A percentile compares a stretch with the other conserved stretches of the same genome.
Evolutionary conservation across 2,329 filamentous ascomycete species (phyloP).

Genomic region (Diaporthe vaccinii): DNA sequence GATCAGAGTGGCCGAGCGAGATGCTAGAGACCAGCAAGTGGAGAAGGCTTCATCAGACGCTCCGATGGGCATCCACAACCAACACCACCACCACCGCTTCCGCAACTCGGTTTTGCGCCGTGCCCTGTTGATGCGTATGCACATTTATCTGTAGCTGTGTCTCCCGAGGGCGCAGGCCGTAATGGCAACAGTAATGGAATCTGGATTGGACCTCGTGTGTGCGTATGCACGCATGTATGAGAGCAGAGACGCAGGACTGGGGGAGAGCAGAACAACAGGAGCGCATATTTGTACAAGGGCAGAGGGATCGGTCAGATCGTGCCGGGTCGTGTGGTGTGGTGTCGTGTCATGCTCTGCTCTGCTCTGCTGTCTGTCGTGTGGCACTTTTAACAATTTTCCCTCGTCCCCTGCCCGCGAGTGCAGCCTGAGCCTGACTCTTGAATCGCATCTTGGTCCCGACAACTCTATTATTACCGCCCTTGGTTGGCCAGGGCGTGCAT

Average conservation of each 20-base stretch:
- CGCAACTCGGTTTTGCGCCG: conserved; percentile 39
- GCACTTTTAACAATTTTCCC: conserved; percentile 1
- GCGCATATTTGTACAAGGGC: conserved; percentile 4
- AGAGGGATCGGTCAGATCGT: conserved; percentile 16
- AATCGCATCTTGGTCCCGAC: conserved; percentile 31
- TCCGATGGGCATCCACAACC: conserved; percentile 35
- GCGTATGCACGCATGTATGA: neutral
- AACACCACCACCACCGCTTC: conserved; percentile 32
- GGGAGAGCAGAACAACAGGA: neutral
- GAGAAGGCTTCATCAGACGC: conserved; percentile 37
- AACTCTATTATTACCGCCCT: conserved; percentile 40
- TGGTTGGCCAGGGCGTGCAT: conserved; percentile 38
- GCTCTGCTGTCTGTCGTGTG: conserved; percentile 15
- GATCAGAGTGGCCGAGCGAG: conserved; percentile 37
- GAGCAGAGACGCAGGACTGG: neutral
- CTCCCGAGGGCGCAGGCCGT: conserved; percentile 10
- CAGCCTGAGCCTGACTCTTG: conserved; percentile 21
- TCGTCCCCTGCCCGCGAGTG: conserved; percentile 4
- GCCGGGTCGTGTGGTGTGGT: conserved; percentile 5
- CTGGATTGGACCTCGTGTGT: neutral
- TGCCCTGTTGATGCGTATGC: conserved; percentile 28
- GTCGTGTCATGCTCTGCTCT: conserved; percentile 14
- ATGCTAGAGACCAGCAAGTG: conserved; percentile 39
- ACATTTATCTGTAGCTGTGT: conserved; percentile 7
- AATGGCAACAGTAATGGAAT: conserved; percentile 32